A percentile compares a stretch with the other conserved stretches of the same genome.
phyloP scores from a whole-genome alignment of 257 asterid species.

The Datura wrightii region DNA sequence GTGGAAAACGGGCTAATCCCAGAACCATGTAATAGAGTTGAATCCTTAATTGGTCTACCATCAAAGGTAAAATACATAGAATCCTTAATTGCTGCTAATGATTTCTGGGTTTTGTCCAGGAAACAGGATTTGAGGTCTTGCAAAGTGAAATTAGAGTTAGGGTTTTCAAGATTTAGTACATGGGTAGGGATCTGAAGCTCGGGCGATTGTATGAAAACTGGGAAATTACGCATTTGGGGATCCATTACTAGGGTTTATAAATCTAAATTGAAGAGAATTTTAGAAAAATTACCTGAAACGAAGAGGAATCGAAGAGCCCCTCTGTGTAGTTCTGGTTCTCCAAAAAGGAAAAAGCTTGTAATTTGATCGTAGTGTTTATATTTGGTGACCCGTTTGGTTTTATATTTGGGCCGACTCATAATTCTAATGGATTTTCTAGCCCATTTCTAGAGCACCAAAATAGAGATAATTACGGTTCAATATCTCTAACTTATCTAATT shows the following conservation, averaged over 20 bases:
- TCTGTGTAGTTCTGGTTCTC: background rate
- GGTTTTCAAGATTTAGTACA: constrained; percentile 52
- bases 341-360: background rate
- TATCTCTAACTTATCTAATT: too few species aligned
- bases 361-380: background rate
- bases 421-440: background rate
- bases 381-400: background rate
- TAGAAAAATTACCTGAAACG: constrained; percentile 1
- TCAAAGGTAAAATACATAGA: constrained; percentile 65
- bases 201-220: constrained; percentile 67
- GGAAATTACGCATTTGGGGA: constrained; percentile 40
- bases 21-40: constrained; percentile 47
- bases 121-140: constrained; percentile 58
- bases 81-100: constrained; percentile 29
- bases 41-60: constrained; percentile 62
- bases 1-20: constrained; percentile 60
- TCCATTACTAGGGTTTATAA: constrained; percentile 37
- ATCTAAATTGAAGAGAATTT: background rate
- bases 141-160: constrained; percentile 63
- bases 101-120: constrained; percentile 40
- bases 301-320: background rate
- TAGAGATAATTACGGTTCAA: too few species aligned
- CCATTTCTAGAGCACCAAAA: background rate
- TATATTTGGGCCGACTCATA: background rate
- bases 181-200: constrained; percentile 61